Base-by-base conservation (phyloP, 108 stramenopile genomes). In the Skeletonema grethae region DNA sequence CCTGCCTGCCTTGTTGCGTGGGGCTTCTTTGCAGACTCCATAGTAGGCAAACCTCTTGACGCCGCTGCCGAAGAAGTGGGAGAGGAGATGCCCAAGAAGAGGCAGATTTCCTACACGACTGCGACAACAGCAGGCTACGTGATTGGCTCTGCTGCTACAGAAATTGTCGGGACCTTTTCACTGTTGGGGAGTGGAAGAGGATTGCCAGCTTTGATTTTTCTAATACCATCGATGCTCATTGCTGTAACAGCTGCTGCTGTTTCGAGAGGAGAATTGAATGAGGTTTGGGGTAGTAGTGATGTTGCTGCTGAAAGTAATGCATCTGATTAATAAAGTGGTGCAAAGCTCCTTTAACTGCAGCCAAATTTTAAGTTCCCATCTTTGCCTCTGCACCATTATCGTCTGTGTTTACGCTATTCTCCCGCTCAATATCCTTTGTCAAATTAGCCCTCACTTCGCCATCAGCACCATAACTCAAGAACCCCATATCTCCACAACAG, bases 1-100 rank as follows among this genome's bases (percentile, higher is more conserved):
- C 85, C 85, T n/a, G 72, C 83, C 0, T 61, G 77, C 18, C 77
- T 86, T 18, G 83, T 77, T 3, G 76, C 67, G 3, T 82, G 83
- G 71, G 59, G 57, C 5, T 59, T 70, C 48, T 59, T 72, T 59
- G 81, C 70, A 11, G 85, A 86, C 11, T 12, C 61, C 18, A 28
- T 28, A 2, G n/a, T 35, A 9, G n/a, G 24, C 32, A 25, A 39
- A 41, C 4, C 59, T 4, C 60, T 24, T 5, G 4, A 50, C 24
- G 7, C 24, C 29, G 65, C 57, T 59, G 2, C 57, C 24, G 10
- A 38, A 10, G 36, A 29, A 31, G 11, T 6, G 3, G 46, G 5
- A 7, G 36, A 11, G 3, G 50, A 53, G 50, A 9, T 24, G 22
- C 50, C 50, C 20, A 53, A 9, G 50, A 59, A 2, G 50, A 59